These are phyloP conservation scores for Vitellaria paradoxa DNA, from an alignment of 179 eudicot species.

Conservation along the genomic window DNA sequence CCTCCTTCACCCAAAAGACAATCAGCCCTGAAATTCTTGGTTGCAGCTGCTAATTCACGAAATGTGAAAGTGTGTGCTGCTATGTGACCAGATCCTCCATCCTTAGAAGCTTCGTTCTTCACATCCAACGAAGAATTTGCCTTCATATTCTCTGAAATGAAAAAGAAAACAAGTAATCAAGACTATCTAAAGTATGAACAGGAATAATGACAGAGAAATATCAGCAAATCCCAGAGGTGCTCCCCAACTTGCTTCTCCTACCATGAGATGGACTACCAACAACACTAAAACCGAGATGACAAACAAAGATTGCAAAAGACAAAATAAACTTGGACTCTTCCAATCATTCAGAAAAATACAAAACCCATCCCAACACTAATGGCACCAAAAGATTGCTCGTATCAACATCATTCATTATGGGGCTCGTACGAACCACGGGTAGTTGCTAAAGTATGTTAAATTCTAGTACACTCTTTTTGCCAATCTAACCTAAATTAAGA, in stretches of 20 bases:
- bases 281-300: background rate
- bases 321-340: background rate
- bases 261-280: background rate
- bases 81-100: conserved; percentile 48
- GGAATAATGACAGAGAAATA: background rate
- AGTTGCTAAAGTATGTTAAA: background rate
- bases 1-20: conserved; percentile 69
- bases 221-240: background rate
- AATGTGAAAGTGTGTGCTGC: conserved; percentile 60
- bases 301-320: background rate
- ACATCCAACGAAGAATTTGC: conserved; percentile 27
- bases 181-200: background rate
- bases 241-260: background rate
- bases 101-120: conserved; percentile 38
- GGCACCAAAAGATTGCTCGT: background rate
- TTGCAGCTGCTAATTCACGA: conserved; percentile 59
- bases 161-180: background rate
- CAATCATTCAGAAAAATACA: background rate
- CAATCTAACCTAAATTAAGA: background rate
- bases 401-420: background rate
- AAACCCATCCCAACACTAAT: background rate
- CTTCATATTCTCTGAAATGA: conserved; percentile 39
- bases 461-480: background rate
- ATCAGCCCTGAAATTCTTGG: conserved; percentile 52
- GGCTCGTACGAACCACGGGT: background rate